Evolutionary conservation across 2,329 filamentous ascomycete genomes (phyloP), one percentile per base, ranked within the genome.

Genomic region (Diaporthe citriasiana): DNA sequence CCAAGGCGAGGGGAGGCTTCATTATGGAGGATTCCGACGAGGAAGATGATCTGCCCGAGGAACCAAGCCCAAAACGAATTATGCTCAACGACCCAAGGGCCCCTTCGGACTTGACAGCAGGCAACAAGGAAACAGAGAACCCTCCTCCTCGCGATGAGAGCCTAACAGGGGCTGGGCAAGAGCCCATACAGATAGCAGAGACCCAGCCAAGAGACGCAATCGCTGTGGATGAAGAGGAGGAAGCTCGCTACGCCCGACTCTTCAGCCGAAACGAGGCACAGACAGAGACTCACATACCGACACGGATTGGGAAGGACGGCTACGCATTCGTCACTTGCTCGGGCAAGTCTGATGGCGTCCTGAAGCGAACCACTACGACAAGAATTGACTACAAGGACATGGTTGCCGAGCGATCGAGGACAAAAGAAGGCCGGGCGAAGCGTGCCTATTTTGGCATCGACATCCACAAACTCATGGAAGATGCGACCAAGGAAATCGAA

Each of bases 381-480:
- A 80, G 84, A 0, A 80, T 89, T 1, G 86, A 92, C 0, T 94
- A 93, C 79, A 91, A 94, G 79, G 85, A 89, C 51, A 88, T 95
- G 77, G 89, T 94, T 4, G 92, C 93, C 30, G 88, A 90, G 15
- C 87, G 93, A 66, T 94, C 93, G 7, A 89, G 84, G 72, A 91
- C 89, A 0, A 91, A 90, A 76, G 89, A 92, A 73, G 92, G 93
- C 2, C 88, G 91, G 74, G 93, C 93, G 3, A 90, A 90, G 79
- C 90, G 90, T 78, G 93, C 92, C 78, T 98, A 95, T 83, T 99
- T 98, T 81, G 97, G 97, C 13, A 93, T 99, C 77, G 93, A 98
- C 60, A 97, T 99, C 45, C 95, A 98, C 82, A 87, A 91, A 72
- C 85, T 99, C 51, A 89, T 98, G 73, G 92, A 94, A 73, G 89